A percentile compares a stretch with the other conserved stretches of the same genome.
Evolutionary conservation across 2,329 filamentous ascomycete genomes (phyloP).

Genomic region (Sphaerulina musiva): DNA sequence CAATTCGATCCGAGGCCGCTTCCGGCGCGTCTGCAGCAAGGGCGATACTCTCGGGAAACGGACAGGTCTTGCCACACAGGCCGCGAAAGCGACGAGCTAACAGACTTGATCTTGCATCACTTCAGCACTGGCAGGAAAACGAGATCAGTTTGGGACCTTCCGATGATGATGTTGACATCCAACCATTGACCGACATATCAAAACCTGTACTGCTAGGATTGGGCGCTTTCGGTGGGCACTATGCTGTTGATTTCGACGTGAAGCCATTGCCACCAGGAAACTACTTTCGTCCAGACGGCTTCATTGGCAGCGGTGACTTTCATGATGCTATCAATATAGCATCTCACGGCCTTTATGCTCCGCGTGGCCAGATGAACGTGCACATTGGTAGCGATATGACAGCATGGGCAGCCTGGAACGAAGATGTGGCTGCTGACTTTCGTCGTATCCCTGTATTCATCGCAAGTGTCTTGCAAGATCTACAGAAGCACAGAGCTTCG

Average conservation of each 20-base stretch:
- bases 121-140: constrained; percentile 43
- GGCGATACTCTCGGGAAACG: not conserved
- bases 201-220: constrained; percentile 37
- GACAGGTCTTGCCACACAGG: constrained; percentile 18
- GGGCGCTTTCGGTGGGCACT: constrained; percentile 44
- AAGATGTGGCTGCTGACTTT: constrained; percentile 47
- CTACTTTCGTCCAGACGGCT: constrained; percentile 51
- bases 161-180: constrained; percentile 2
- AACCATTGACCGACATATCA: not conserved
- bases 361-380: constrained; percentile 37
- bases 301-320: constrained; percentile 54
- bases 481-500: not conserved
- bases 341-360: constrained; percentile 41
- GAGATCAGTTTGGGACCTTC: constrained; percentile 27
- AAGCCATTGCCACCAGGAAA: constrained; percentile 45
- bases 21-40: not conserved
- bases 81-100: constrained; percentile 35
- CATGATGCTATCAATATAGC: constrained; percentile 39
- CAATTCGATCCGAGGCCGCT: not conserved
- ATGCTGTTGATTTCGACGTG: constrained; percentile 50
- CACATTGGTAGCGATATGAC: constrained; percentile 28
- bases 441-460: constrained; percentile 35
- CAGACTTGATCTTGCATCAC: constrained; percentile 42
- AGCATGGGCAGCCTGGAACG: constrained; percentile 51
- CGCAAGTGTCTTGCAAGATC: not conserved